These are phyloP conservation scores for Gossypium davidsonii DNA, from an alignment of 441 rosid genomes.

Conservation along the genomic window DNA sequence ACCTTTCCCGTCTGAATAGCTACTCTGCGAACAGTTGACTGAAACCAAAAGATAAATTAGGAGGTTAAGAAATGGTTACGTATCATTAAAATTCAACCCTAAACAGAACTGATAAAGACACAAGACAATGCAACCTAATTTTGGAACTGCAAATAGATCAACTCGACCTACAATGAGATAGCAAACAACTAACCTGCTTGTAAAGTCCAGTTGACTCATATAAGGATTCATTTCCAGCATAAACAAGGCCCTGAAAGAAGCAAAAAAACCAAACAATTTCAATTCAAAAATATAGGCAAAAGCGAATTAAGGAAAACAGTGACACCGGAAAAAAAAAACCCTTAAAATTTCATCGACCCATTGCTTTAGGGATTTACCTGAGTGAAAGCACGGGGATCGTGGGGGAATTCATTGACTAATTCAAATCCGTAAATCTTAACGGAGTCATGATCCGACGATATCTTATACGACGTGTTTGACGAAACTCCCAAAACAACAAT, in stretches of 20 bases:
- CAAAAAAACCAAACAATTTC: slow-evolving; percentile 3
- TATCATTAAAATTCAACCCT: neutral
- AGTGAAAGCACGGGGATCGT: slow-evolving; percentile 83
- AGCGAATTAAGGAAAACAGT: neutral
- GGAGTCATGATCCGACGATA: slow-evolving; percentile 16
- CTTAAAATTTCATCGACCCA: neutral
- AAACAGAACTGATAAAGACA: neutral
- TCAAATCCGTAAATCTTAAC: slow-evolving; percentile 36
- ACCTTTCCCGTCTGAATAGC: slow-evolving; percentile 81
- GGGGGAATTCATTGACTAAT: slow-evolving; percentile 74
- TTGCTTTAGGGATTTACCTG: slow-evolving; percentile 41
- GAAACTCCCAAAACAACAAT: slow-evolving; percentile 42
- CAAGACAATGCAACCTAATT: neutral
- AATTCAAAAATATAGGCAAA: neutral
- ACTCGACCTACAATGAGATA: neutral
- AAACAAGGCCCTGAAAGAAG: slow-evolving; percentile 73
- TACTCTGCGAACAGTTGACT: slow-evolving; percentile 89
- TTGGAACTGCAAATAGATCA: neutral
- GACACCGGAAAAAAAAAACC: neutral
- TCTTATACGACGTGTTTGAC: slow-evolving; percentile 23
- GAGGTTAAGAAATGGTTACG: slow-evolving; percentile 10
- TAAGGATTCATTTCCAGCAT: slow-evolving; percentile 57
- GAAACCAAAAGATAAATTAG: slow-evolving; percentile 20
- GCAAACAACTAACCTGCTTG: slow-evolving; percentile 34
- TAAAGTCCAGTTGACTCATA: slow-evolving; percentile 86